Evolutionary conservation across 108 stramenopile genomes (phyloP), one percentile per base, ranked within the genome.

Genomic region (Schizochytrium sp.): DNA sequence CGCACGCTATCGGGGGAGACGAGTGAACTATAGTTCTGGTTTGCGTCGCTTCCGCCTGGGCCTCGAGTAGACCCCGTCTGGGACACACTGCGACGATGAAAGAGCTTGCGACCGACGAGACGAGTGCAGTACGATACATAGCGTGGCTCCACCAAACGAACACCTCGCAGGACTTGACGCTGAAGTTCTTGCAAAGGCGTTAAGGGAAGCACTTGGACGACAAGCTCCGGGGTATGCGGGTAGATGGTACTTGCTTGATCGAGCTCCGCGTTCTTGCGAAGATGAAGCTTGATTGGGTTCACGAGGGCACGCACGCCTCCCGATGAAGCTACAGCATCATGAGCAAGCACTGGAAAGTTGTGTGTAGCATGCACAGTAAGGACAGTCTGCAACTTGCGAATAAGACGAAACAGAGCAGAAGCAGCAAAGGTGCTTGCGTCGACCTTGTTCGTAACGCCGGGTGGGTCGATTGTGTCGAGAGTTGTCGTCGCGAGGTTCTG

Each of bases 21-120:
- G 48, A 69, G 63, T 4, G 63, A 69, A 23, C 41, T 69, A 14
- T 34, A 10, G 14, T 14, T 16, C 55, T 8, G 55, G 14, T 16
- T 16, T 57, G 14, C 3, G 55, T 8, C 55, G 55, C 10, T 18
- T 45, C 23, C 45, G n/a, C 51, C 76, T 8, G 45, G 76, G 51
- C 51, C 76, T 23, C 23, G 43, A 18, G 0, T 12, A 3, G 10
- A 4, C 0, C 76, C n/a, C 16, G 6, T 83, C n/a, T 53, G 51
- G 6, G 12, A 6, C 45, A 45, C n/a, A 16, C 45, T 53, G 19
- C 28, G 19, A 18, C 76, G 76, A 23, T 83, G 76, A 12, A 83
- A 12, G 76, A 83, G 23, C 51, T 83, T 83, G 76, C 76, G 76
- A 53, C 76, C 76, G n/a, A 83, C 76, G 6, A 83, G 76, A n/a